Base-by-base conservation (phyloP, 495 filamentous ascomycete species). In the Aspergillus affinis region DNA sequence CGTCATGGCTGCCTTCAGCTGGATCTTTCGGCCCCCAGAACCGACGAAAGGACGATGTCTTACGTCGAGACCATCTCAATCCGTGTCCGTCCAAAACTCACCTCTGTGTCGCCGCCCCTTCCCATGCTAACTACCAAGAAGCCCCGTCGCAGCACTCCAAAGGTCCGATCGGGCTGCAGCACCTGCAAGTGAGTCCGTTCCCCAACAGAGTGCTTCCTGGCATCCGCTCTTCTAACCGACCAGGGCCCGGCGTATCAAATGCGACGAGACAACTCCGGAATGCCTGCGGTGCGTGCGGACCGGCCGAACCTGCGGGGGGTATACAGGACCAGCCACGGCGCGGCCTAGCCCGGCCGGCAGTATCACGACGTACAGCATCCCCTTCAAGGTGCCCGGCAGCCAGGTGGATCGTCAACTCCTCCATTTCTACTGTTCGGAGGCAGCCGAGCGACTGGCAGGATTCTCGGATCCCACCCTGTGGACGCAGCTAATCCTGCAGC, bases 181-280 rank as follows among this genome's bases (percentile, higher is more conserved):
- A 64, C 59, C 29, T 72, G 69, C 69, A 72, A 69, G 69, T 70
- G 27, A 55, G 65, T 56, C 52, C 47, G 2, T 26, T 4, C 23
- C 4, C 23, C 46, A 23, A 0, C 26, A 17, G 15, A 18, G 10
- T 7, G 17, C 2, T 20, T 29, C 21, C 5, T 6, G 19, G 27
- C 21, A 41, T 21, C 29, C 7, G 2, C 54, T 27, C 48, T 47
- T 50, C 30, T 18, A 17, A 20, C 46, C 48, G 4, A 13, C 3
- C 48, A 78, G 76, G 54, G 66, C 68, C 12, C 69, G 77, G 18
- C 69, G 72, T 4, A 58, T 80, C 17, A 79, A 81, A 65, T 81
- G 78, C 65, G 76, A 79, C 49, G 77, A 81, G 57, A 53, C 62
- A 18, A 71, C 68, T 55, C 77, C 78, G 0, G 48, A 47, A 17